A percentile compares a stretch with the other conserved stretches of the same genome.
Conservation (phyloP, 306 rosid species). For the Mucuna pruriens region DNA sequence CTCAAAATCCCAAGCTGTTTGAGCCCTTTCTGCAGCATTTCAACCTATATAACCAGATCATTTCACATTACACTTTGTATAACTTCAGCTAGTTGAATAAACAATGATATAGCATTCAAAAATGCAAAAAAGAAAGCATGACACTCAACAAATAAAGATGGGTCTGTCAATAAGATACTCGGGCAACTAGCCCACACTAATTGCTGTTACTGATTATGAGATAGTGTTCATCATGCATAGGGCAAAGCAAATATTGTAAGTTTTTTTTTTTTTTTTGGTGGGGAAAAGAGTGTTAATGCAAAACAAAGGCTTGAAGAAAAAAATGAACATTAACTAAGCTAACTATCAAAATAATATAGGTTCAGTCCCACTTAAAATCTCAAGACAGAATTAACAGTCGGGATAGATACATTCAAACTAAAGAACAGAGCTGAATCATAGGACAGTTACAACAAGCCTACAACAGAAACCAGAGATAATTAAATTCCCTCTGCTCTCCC, state of each 20-base stretch:
- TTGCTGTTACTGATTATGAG: background rate
- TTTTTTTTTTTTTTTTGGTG: background rate
- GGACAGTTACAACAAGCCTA: slow-evolving; percentile 20
- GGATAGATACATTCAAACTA: background rate
- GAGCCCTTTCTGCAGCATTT: slow-evolving; percentile 81
- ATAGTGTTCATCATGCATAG: background rate
- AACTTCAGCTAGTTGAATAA: slow-evolving; percentile 29
- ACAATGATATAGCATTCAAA: slow-evolving; percentile 1
- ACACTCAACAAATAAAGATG: slow-evolving; percentile 20
- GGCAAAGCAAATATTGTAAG: background rate
- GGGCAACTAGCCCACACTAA: slow-evolving; percentile 8
- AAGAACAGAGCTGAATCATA: background rate
- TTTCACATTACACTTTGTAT: slow-evolving; percentile 18
- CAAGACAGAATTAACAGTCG: background rate
- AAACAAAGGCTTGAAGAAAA: background rate
- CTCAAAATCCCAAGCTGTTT: slow-evolving; percentile 79
- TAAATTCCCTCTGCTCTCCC: background rate
- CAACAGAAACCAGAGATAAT: slow-evolving; percentile 26
- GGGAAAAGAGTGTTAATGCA: background rate
- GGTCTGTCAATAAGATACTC: slow-evolving; percentile 11
- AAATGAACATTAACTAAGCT: background rate
- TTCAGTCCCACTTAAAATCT: slow-evolving; percentile 16
- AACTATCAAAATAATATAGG: background rate
- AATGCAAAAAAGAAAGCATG: slow-evolving; percentile 12
- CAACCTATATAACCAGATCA: slow-evolving; percentile 59